Conservation (phyloP, 345 rosid species). For the Turritis glabra region DNA sequence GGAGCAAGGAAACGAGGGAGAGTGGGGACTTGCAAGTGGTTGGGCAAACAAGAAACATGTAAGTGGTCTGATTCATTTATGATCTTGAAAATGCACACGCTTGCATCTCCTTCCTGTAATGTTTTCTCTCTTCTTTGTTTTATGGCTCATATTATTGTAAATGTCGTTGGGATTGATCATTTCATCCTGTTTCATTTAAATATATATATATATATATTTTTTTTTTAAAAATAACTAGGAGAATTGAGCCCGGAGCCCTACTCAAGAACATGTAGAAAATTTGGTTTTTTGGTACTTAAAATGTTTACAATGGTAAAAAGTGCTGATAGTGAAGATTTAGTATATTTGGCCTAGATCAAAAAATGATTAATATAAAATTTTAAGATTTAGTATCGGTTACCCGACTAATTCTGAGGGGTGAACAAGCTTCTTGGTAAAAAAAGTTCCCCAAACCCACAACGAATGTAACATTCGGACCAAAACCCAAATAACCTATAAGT, state of each 20-base stretch:
- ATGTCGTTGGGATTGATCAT: not conserved
- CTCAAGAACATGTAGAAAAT: too few species aligned
- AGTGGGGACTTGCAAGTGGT: conserved; percentile 34
- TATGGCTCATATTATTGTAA: conserved; percentile 10
- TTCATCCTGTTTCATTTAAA: too few species aligned
- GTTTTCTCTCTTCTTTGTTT: conserved; percentile 17
- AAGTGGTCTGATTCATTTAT: conserved; percentile 23
- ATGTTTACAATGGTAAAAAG: too few species aligned
- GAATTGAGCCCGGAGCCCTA: too few species aligned
- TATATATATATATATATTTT: too few species aligned
- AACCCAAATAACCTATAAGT: not conserved
- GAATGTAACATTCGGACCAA: not conserved
- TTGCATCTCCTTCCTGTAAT: conserved; percentile 30
- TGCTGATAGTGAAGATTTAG: too few species aligned
- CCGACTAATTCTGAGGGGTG: not conserved
- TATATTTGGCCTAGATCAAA: too few species aligned
- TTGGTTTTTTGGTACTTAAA: too few species aligned
- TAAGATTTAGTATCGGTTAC: not conserved
- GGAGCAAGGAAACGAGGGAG: conserved; percentile 26
- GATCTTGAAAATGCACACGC: conserved; percentile 35
- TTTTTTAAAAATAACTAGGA: too few species aligned
- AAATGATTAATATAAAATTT: not conserved
- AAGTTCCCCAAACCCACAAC: not conserved
- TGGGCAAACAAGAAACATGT: conserved; percentile 36
- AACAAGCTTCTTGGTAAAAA: not conserved